These are phyloP conservation scores for Prunus kanzakura DNA, from an alignment of 306 rosid genomes.

Conservation along the genomic window DNA sequence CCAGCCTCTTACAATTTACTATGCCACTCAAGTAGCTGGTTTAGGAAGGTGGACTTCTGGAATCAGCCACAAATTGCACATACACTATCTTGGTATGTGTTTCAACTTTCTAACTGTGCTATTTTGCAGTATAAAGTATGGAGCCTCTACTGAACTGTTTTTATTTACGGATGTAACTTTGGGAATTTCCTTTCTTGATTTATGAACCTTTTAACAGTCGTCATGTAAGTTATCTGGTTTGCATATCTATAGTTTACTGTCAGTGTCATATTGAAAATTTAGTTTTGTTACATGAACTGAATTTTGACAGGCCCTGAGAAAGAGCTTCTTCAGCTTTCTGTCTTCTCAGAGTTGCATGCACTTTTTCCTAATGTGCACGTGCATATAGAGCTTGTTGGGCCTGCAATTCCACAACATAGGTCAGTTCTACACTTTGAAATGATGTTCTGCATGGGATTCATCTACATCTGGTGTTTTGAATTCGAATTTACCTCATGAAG, in stretches of 20 bases:
- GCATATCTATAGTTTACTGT: background rate
- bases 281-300: slow-evolving; percentile 5
- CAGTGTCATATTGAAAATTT: slow-evolving; percentile 7
- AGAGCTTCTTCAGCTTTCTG: slow-evolving; percentile 77
- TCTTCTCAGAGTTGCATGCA: slow-evolving; percentile 70
- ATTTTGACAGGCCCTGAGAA: slow-evolving; percentile 73
- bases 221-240: background rate
- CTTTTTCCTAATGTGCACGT: slow-evolving; percentile 66
- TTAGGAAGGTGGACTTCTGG: slow-evolving; percentile 41
- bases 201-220: background rate
- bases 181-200: background rate
- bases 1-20: slow-evolving; percentile 80
- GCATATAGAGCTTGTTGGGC: slow-evolving; percentile 79
- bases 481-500: background rate
- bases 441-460: background rate
- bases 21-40: slow-evolving; percentile 60
- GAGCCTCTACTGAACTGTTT: slow-evolving; percentile 5
- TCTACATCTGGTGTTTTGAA: background rate
- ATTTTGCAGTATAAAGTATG: slow-evolving; percentile 7
- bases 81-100: slow-evolving; percentile 82
- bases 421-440: slow-evolving; percentile 30
- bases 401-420: slow-evolving; percentile 74
- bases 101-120: slow-evolving; percentile 16
- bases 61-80: slow-evolving; percentile 42
- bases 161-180: background rate